Evolutionary conservation across 192 early-diverging fungal genomes (phyloP).

Genomic region (Helicostylum pulchrum): DNA sequence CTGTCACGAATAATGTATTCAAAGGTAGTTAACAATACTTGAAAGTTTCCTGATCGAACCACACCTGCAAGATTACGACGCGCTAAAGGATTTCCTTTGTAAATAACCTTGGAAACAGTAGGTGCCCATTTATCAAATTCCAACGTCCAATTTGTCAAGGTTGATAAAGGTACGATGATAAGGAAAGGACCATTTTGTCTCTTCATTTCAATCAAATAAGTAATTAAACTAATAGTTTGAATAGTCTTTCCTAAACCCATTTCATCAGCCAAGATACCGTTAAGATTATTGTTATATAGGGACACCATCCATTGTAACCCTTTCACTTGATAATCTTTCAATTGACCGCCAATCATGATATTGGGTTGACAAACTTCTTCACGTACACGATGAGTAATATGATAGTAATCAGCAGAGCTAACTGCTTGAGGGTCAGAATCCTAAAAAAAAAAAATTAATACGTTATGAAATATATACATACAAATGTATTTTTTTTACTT

Average conservation of each 20-base stretch:
- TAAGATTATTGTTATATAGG: slow-evolving; percentile 96
- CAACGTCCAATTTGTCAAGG: slow-evolving; percentile 93
- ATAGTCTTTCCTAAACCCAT: slow-evolving; percentile 91
- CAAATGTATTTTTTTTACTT: no score
- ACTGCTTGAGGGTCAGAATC: slow-evolving; percentile 38
- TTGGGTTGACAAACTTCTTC: slow-evolving; percentile 79
- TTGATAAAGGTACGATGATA: slow-evolving; percentile 95
- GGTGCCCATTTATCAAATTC: slow-evolving; percentile 99
- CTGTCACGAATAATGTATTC: slow-evolving; percentile 96
- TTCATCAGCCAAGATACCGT: slow-evolving; percentile 97
- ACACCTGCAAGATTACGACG: slow-evolving; percentile 69
- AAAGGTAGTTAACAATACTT: slow-evolving; percentile 95
- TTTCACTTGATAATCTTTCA: slow-evolving; percentile 97
- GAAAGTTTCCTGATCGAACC: slow-evolving; percentile 79
- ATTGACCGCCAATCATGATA: slow-evolving; percentile 82
- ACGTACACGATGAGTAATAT: slow-evolving; percentile 79
- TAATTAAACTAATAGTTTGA: slow-evolving; percentile 95
- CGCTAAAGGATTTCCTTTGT: slow-evolving; percentile 81
- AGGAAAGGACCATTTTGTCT: slow-evolving; percentile 94
- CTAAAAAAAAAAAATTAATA: slow-evolving; percentile 6
- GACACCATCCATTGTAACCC: slow-evolving; percentile 99
- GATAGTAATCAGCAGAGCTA: slow-evolving; percentile 71
- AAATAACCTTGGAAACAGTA: slow-evolving; percentile 80
- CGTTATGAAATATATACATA: no score
- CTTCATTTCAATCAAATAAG: slow-evolving; percentile 94